A percentile compares a stretch with the other conserved stretches of the same genome.
These are phyloP conservation scores for Posidonia oceanica DNA, from an alignment of 116 monocot genomes.

Conservation along the genomic window DNA sequence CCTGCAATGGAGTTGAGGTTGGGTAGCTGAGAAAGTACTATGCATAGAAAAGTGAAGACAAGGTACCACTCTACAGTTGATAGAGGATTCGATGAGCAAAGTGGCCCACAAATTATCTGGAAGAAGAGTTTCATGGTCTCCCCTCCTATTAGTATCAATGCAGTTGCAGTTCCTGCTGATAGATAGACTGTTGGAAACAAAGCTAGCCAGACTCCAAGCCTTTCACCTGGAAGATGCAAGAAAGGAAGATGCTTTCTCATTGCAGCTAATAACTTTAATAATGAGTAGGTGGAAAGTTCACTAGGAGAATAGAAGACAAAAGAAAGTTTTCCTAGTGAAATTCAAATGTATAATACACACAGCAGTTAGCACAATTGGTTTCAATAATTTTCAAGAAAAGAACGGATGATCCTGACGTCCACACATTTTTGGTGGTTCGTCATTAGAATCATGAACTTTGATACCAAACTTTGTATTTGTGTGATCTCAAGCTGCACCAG, in stretches of 20 bases:
- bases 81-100: conserved; percentile 66
- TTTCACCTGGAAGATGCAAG: conserved; percentile 49
- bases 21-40: too few relatives aligned
- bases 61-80: conserved; percentile 32
- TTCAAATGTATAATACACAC: too few relatives aligned
- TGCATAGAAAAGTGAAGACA: too few relatives aligned
- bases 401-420: too few relatives aligned
- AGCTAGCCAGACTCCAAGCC: conserved; percentile 70
- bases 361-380: too few relatives aligned
- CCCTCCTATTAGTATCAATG: conserved; percentile 80
- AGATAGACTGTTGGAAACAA: conserved; percentile 87
- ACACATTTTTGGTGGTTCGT: too few relatives aligned
- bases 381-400: too few relatives aligned
- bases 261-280: too few relatives aligned
- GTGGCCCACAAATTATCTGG: conserved; percentile 65
- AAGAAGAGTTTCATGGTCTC: conserved; percentile 96
- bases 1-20: too few relatives aligned
- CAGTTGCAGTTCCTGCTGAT: conserved; percentile 86
- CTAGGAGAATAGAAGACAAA: neutral
- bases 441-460: too few relatives aligned
- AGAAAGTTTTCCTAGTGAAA: neutral
- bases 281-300: neutral
- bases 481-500: too few relatives aligned
- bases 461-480: too few relatives aligned
- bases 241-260: neutral